Percentiles rank a stretch among this genome's conserved stretches.
These are phyloP conservation scores for Ceratocystis ficicola DNA, from an alignment of 2,329 filamentous ascomycete species.

Conservation along the genomic window DNA sequence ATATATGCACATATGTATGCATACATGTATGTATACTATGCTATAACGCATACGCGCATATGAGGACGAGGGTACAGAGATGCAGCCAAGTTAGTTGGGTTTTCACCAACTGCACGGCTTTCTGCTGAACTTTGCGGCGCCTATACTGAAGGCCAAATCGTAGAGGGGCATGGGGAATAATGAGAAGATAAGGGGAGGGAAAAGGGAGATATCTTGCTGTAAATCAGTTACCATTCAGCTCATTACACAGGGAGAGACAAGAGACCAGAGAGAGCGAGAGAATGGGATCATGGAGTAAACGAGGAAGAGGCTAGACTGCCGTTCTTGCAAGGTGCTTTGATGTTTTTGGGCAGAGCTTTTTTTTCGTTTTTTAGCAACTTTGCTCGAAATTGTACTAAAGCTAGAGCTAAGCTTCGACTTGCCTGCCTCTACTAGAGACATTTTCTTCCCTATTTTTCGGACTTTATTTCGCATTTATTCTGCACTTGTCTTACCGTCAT, in stretches of 20 bases:
- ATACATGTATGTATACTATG: too few relatives aligned
- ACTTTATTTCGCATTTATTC: background rate
- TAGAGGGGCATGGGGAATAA: too few relatives aligned
- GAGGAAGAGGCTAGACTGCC: background rate
- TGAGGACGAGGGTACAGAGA: too few relatives aligned
- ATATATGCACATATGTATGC: too few relatives aligned
- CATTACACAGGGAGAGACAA: constrained; percentile 2
- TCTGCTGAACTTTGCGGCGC: too few relatives aligned
- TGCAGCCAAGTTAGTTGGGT: too few relatives aligned
- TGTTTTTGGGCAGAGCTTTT: background rate
- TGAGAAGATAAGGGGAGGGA: too few relatives aligned
- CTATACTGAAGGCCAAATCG: too few relatives aligned
- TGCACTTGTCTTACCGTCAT: background rate
- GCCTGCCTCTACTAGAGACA: too few relatives aligned
- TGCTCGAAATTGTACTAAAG: background rate
- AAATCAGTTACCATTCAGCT: background rate
- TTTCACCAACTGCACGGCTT: too few relatives aligned
- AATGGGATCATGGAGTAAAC: background rate
- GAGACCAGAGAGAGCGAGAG: background rate
- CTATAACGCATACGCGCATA: too few relatives aligned
- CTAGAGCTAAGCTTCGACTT: background rate
- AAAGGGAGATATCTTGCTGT: background rate
- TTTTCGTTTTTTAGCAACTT: background rate
- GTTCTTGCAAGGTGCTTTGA: background rate
- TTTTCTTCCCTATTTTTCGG: background rate